Base-by-base conservation (phyloP, 306 rosid species). In the Vigna hirtella region DNA sequence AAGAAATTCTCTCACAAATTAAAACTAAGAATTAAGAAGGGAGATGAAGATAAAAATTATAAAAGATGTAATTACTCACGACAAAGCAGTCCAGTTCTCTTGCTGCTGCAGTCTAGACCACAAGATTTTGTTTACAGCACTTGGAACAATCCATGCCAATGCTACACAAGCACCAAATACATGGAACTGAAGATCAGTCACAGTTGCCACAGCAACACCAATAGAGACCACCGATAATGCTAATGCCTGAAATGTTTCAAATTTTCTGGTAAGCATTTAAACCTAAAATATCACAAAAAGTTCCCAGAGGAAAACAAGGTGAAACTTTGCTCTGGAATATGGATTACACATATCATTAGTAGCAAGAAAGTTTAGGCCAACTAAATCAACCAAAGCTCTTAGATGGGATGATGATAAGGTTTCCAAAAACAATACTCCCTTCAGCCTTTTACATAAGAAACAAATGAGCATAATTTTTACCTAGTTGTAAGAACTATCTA, bases 41-140 rank as follows among this genome's bases (percentile, higher is more conserved):
- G 43, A 49, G 47, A 55, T 42, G 45, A 26, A 16, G 42, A 2
- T 1, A 24, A 53, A 53, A 53, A 4, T 53, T 53, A 18, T 53
- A 8, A 53, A 52, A 5, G 58, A 17, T 17, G 59, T 49, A 22
- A 34, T 49, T 53, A 77, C 93, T 80, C 83, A 93, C 97, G 95
- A 91, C 81, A 93, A 82, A 55, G 98, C 97, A 5, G 95, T 88
- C 98, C 98, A 93, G 66, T 88, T 93, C 70, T 91, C 95, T 81
- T 89, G 93, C 79, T 93, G 98, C 82, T 93, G 98, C 72, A 93
- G 77, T 76, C 85, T 87, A 74, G 95, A 91, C 97, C 98, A 93
- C 75, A 89, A 93, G 83, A 93, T 91, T 55, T 55, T 55, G 61
- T 55, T 55, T 18, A 89, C 86, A 38, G 93, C 97, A 72, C 98